Percentiles rank a stretch among this genome's conserved stretches.
These are phyloP conservation scores for Allium sativum DNA, from an alignment of 106 monocot genomes.

Conservation along the genomic window DNA sequence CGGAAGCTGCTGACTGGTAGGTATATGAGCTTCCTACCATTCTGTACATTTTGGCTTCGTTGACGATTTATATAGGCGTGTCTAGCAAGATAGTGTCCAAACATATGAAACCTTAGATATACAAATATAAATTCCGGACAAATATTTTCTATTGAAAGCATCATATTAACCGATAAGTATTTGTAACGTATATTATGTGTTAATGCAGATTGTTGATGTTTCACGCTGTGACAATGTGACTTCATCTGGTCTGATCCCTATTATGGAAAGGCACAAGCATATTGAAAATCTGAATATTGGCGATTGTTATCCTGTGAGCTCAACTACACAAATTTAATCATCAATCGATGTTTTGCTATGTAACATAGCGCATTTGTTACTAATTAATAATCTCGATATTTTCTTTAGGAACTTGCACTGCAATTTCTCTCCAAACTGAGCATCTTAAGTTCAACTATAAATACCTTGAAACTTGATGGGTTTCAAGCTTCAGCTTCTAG, in stretches of 20 bases:
- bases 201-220: slow-evolving; percentile 52
- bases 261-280: slow-evolving; percentile 50
- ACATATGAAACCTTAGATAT: not conserved
- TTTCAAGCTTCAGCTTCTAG: slow-evolving; percentile 37
- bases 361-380: too few species aligned
- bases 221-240: slow-evolving; percentile 64
- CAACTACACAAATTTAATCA: not conserved
- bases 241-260: slow-evolving; percentile 40
- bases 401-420: slow-evolving; percentile 35
- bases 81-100: too few species aligned
- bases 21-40: too few species aligned
- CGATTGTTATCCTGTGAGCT: slow-evolving; percentile 53
- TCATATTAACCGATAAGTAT: too few species aligned
- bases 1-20: too few species aligned
- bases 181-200: too few species aligned
- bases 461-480: slow-evolving; percentile 47
- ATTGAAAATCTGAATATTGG: slow-evolving; percentile 52
- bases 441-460: slow-evolving; percentile 24
- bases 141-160: too few species aligned
- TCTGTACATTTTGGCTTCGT: too few species aligned
- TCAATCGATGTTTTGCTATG: too few species aligned
- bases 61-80: too few species aligned
- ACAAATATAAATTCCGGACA: too few species aligned
- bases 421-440: slow-evolving; percentile 48
- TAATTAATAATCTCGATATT: too few species aligned